Evolutionary conservation across 2,329 filamentous ascomycete species (phyloP), one percentile per base, ranked within the genome.

Genomic region (Sclerotinia borealis): DNA sequence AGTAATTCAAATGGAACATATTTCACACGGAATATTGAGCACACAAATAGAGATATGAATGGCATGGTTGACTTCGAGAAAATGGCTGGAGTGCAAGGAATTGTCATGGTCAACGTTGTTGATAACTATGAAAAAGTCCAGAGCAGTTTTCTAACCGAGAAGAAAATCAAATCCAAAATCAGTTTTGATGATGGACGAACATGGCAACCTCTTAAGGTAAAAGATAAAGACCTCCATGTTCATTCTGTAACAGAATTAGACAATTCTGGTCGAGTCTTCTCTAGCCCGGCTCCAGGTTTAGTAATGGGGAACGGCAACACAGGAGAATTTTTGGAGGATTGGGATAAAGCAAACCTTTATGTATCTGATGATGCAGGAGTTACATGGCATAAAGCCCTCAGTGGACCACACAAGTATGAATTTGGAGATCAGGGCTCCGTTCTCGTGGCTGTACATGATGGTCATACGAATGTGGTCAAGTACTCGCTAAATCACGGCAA

Each of bases 1-100:
- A 98, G 93, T 74, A 99, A 99, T 75, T 98, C 93, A 37, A 96
- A 98, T 74, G 95, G 95, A 65, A 97, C 92, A 2, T 97, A 93
- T 76, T 99, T 98, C 75, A 95, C 90, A 2, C 87, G 89, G 72
- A 98, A 96, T 71, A 84, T 93, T 63, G 90, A 96, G 64, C 89
- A 97, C 75, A 97, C 93, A 39, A 98, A 99, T 75, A 89, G 93
- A 71, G 90, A 93, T 71, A 70, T 75, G 11, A 77, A 79, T 34
- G 92, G 92, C 3, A 84, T 87, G 63, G 93, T 99, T 58, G 95
- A 99, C 75, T 99, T 98, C 71, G 95, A 99, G 75, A 96, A 96
- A 77, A 87, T 99, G 59, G 83, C 89, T 47, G 89, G 89, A 62
- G 93, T 99, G 41, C 93, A 98, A 74, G 95, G 95, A 41, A 90